Evolutionary conservation across 805 yeast genomes (phyloP).

Genomic region (Starmerella etchellsii): DNA sequence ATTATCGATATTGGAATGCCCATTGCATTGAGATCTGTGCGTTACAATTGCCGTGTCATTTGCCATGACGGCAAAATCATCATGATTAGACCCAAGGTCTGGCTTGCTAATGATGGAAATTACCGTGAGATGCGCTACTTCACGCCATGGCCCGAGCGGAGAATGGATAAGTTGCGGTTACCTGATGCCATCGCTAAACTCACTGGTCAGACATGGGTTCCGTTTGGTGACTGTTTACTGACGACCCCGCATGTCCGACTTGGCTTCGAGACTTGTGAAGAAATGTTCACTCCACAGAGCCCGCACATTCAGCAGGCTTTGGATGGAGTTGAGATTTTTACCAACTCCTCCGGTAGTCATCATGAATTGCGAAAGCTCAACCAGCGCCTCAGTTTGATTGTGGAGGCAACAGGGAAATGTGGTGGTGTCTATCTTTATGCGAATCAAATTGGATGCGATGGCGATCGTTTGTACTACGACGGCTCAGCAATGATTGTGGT

Average conservation of each 20-base stretch:
- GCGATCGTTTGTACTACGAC: conserved; percentile 91
- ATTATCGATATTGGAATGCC: conserved; percentile 93
- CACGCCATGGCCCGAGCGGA: conserved; percentile 84
- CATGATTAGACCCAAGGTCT: conserved; percentile 80
- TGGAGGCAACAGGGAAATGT: conserved; percentile 87
- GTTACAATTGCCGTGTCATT: conserved; percentile 82
- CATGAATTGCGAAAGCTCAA: conserved; percentile 87
- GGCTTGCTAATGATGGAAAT: conserved; percentile 95
- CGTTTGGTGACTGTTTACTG: conserved; percentile 83
- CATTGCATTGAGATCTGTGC: conserved; percentile 67
- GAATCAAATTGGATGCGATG: conserved; percentile 96
- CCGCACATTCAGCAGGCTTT: conserved; percentile 87
- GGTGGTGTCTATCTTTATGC: conserved; percentile 93
- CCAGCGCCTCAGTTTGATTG: conserved; percentile 69
- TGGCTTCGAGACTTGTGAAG: conserved; percentile 99
- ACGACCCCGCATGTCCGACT: conserved; percentile 73
- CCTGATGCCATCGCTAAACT: conserved; percentile 57
- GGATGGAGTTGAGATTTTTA: conserved; percentile 94
- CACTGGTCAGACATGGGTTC: conserved; percentile 55
- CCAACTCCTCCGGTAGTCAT: conserved; percentile 95
- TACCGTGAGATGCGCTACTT: conserved; percentile 96
- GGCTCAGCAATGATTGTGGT: conserved; percentile 93
- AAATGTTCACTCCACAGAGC: conserved; percentile 87
- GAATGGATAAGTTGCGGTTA: conserved; percentile 57
- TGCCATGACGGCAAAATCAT: conserved; percentile 68